Evolutionary conservation across 495 filamentous ascomycete genomes (phyloP).

Genomic region (Aspergillus cavernicola): DNA sequence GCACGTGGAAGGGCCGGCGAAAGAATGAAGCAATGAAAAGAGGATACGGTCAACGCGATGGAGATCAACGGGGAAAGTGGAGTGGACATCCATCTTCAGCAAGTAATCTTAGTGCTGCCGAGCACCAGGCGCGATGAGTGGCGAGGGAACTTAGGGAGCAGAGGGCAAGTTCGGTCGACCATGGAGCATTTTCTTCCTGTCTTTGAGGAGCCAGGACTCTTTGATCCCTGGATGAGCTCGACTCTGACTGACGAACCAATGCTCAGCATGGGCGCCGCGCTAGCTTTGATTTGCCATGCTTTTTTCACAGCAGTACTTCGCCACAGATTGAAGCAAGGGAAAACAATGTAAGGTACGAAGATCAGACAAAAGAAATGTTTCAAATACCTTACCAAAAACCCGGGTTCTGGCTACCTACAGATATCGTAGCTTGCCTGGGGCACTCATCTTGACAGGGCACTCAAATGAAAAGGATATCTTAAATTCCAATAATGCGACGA

Average conservation of each 20-base stretch:
- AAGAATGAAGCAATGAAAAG: conserved; percentile 7
- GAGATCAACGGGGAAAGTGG: conserved; percentile 7
- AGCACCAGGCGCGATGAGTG: conserved; percentile 6
- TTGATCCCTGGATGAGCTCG: too few relatives aligned
- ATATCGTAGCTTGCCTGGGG: not conserved
- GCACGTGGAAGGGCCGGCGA: conserved; percentile 14
- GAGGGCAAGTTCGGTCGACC: not conserved
- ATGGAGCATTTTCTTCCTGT: not conserved
- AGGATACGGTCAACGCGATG: conserved; percentile 7
- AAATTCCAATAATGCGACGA: too few relatives aligned
- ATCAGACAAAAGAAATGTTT: not conserved
- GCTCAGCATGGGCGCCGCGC: conserved; percentile 19
- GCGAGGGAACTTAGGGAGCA: not conserved
- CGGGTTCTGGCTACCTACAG: not conserved
- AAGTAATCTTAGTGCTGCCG: conserved; percentile 3
- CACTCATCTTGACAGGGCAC: not conserved
- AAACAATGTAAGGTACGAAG: not conserved
- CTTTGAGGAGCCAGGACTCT: too few relatives aligned
- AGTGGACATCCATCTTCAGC: conserved; percentile 1
- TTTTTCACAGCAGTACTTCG: not conserved
- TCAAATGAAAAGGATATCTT: not conserved
- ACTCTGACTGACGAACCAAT: conserved; percentile 11
- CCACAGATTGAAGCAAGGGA: not conserved
- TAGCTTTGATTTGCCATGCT: conserved; percentile 19
- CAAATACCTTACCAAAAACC: not conserved